Percentiles rank a stretch among this genome's conserved stretches.
Evolutionary conservation across 768 basidiomycete species (phyloP).

Genomic region (Cystofilobasidium bisporidii): DNA sequence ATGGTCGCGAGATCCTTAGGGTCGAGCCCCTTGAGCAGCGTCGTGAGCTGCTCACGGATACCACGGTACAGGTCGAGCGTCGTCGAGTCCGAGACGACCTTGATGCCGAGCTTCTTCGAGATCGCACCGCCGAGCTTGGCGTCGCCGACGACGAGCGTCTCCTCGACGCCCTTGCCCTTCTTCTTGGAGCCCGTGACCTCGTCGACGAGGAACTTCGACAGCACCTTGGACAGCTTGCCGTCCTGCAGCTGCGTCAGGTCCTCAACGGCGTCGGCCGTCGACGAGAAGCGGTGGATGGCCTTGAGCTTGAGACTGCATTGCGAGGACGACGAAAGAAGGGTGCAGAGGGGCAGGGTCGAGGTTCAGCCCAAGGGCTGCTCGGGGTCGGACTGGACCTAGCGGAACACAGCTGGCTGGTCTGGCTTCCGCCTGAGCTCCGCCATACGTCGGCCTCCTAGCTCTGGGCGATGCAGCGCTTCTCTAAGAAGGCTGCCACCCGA

Average conservation of each 20-base stretch:
- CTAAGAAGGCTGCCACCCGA: too few species aligned
- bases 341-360: not conserved
- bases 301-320: slow-evolving; percentile 72
- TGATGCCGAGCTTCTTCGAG: slow-evolving; percentile 86
- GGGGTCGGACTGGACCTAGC: too few species aligned
- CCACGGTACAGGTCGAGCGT: slow-evolving; percentile 83
- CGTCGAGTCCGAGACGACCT: slow-evolving; percentile 56
- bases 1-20: slow-evolving; percentile 92
- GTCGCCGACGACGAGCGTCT: slow-evolving; percentile 71
- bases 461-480: too few species aligned
- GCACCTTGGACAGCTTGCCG: slow-evolving; percentile 81
- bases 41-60: slow-evolving; percentile 76
- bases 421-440: too few species aligned
- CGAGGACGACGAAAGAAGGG: not conserved
- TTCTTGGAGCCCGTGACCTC: slow-evolving; percentile 41
- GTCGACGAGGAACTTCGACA: slow-evolving; percentile 79
- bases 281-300: slow-evolving; percentile 89
- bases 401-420: too few species aligned
- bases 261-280: slow-evolving; percentile 92
- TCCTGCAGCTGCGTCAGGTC: slow-evolving; percentile 87
- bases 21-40: slow-evolving; percentile 79
- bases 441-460: too few species aligned
- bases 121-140: slow-evolving; percentile 87
- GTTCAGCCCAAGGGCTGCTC: too few species aligned
- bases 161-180: slow-evolving; percentile 70